Conservation (phyloP, 352 stramenopile species). For the Globisporangium sylvaticum region DNA sequence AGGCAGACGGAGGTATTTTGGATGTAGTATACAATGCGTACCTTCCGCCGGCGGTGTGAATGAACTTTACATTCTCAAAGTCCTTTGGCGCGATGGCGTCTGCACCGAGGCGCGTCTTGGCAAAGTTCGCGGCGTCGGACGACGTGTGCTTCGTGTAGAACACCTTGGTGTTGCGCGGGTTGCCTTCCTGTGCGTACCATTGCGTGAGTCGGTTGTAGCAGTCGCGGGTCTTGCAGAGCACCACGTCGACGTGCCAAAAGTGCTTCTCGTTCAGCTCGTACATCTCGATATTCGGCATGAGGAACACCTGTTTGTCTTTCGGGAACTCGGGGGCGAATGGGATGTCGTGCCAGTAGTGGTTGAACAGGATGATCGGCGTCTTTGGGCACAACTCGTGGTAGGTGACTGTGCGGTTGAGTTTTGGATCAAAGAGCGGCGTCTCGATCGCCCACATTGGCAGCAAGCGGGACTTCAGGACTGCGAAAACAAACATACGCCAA, state of each 20-base stretch:
- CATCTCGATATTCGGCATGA: conserved; percentile 61
- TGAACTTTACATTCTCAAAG: conserved; percentile 24
- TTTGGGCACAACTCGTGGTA: conserved; percentile 55
- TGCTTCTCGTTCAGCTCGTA: conserved; percentile 36
- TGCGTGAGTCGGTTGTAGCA: conserved; percentile 34
- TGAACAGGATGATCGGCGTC: conserved; percentile 48
- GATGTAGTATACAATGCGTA: neutral
- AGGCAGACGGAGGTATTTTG: too few species aligned
- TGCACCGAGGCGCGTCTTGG: conserved; percentile 16
- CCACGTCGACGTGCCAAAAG: conserved; percentile 35
- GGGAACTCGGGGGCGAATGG: conserved; percentile 24
- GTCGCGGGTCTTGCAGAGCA: conserved; percentile 46
- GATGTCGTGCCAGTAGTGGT: conserved; percentile 49
- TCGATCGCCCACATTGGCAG: conserved; percentile 4
- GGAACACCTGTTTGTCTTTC: conserved; percentile 33
- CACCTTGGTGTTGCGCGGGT: conserved; percentile 42
- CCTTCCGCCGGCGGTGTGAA: conserved; percentile 29
- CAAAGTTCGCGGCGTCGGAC: conserved; percentile 40
- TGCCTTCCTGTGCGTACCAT: conserved; percentile 61
- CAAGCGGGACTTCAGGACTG: neutral
- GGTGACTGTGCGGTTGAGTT: conserved; percentile 22
- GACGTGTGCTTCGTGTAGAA: conserved; percentile 59
- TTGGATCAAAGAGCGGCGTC: conserved; percentile 25
- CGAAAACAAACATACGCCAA: too few species aligned
- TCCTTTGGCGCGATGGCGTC: conserved; percentile 23